These are phyloP conservation scores for Aspergillus egyptiacus DNA, from an alignment of 495 filamentous ascomycete species.

Conservation along the genomic window DNA sequence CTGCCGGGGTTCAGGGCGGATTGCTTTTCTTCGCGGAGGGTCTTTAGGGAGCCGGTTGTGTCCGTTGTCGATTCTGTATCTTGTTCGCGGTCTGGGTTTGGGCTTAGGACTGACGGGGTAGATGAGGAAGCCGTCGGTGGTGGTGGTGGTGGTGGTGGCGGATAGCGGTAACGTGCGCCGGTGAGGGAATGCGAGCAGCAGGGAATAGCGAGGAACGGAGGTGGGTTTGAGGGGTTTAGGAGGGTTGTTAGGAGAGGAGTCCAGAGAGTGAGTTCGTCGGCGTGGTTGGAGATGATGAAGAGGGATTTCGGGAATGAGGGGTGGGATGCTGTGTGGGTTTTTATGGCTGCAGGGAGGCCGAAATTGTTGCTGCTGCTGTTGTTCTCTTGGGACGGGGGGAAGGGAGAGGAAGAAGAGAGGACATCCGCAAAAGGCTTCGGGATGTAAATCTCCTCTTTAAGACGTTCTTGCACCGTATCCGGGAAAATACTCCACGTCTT, in stretches of 20 bases:
- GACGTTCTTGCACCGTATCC: constrained; percentile 40
- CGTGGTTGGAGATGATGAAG: constrained; percentile 95
- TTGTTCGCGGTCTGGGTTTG: constrained; percentile 1
- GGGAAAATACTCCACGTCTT: constrained; percentile 79
- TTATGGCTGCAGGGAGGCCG: constrained; percentile 16
- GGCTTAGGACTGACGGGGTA: constrained; percentile 16
- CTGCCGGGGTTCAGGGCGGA: constrained; percentile 26
- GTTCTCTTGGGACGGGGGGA: neutral
- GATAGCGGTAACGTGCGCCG: constrained; percentile 66
- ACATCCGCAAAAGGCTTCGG: constrained; percentile 51
- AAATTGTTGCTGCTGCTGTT: neutral
- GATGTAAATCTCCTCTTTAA: constrained; percentile 70
- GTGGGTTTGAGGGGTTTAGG: constrained; percentile 45
- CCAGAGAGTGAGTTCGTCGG: constrained; percentile 93
- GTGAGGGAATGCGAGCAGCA: constrained; percentile 89
- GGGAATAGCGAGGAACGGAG: constrained; percentile 83
- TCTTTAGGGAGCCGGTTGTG: constrained; percentile 39
- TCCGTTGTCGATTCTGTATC: neutral
- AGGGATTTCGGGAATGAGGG: constrained; percentile 60
- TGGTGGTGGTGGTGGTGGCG: constrained; percentile 35
- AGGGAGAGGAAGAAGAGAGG: neutral
- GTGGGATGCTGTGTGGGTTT: constrained; percentile 56
- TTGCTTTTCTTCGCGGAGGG: constrained; percentile 32
- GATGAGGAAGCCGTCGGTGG: too few species aligned
- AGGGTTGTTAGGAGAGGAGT: constrained; percentile 80